Conservation (phyloP, 169 alveolate species). For the Cryptosporidium tyzzeri region DNA sequence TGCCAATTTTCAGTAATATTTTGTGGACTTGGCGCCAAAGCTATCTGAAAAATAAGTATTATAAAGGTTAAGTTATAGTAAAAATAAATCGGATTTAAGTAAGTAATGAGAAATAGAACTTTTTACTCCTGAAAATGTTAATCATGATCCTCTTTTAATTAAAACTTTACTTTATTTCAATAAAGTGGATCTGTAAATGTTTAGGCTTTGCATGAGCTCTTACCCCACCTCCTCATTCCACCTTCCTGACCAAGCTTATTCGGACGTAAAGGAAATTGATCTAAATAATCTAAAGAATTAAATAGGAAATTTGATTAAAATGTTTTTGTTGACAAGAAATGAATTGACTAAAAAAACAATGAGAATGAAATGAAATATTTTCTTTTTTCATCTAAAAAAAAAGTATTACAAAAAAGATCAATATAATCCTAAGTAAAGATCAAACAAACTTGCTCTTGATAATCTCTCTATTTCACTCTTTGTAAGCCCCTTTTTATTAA, state of each 20-base stretch:
- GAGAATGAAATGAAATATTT: too few relatives aligned
- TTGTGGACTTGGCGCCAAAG: constrained; percentile 6
- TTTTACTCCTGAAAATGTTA: too few relatives aligned
- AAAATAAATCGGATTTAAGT: not conserved
- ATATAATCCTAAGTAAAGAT: constrained; percentile 7
- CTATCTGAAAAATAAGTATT: not conserved
- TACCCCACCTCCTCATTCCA: not conserved
- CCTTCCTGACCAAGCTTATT: not conserved
- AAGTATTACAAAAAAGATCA: constrained; percentile 18
- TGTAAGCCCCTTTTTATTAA: constrained; percentile 13
- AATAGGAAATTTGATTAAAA: not conserved
- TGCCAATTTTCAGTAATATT: not conserved
- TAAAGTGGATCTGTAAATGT: not conserved
- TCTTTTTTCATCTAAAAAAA: not conserved
- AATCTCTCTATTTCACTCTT: constrained; percentile 8
- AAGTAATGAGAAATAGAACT: not conserved
- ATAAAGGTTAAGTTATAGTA: too few relatives aligned
- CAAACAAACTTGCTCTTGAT: not conserved
- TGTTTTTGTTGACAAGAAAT: not conserved
- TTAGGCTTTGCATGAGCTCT: not conserved
- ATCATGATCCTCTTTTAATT: not conserved
- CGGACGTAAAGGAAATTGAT: too few relatives aligned
- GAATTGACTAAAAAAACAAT: too few relatives aligned
- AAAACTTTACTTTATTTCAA: too few relatives aligned
- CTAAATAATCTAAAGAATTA: too few relatives aligned